Percentiles rank a stretch among this genome's conserved stretches.
These are phyloP conservation scores for Tetradesmus lagerheimii DNA, from an alignment of 139 green algal species.

Conservation along the genomic window DNA sequence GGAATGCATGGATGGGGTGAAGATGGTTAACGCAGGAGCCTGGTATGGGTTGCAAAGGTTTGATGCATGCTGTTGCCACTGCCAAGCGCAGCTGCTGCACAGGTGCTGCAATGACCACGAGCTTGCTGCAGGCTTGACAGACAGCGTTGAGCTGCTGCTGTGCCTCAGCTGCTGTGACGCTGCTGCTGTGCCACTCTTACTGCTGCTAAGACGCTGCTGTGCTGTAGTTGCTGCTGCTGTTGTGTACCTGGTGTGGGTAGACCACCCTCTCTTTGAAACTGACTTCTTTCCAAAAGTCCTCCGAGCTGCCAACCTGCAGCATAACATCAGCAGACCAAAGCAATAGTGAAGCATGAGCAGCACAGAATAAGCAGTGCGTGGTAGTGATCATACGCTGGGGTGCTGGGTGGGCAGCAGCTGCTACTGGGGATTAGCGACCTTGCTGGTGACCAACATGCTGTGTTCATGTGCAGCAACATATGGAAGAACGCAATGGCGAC, in stretches of 20 bases:
- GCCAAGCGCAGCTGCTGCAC: not conserved
- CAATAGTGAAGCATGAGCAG: not conserved
- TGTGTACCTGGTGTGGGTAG: not conserved
- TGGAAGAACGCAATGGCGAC: too few relatives aligned
- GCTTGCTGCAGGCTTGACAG: not conserved
- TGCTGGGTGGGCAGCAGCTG: too few relatives aligned
- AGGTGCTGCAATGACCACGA: not conserved
- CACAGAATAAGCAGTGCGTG: not conserved
- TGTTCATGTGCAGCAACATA: too few relatives aligned
- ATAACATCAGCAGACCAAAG: not conserved
- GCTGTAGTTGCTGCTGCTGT: not conserved
- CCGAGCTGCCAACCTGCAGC: slow-evolving; percentile 16
- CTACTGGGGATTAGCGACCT: too few relatives aligned
- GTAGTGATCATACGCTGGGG: not conserved
- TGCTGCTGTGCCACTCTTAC: not conserved
- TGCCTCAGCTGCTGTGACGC: not conserved
- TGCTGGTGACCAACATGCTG: too few relatives aligned
- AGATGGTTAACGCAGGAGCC: too few relatives aligned
- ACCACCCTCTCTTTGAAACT: not conserved
- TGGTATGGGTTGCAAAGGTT: too few relatives aligned
- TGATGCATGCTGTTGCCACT: not conserved
- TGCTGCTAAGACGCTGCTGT: not conserved
- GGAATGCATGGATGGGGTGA: too few relatives aligned
- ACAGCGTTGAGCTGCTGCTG: too few relatives aligned
- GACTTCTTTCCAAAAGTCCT: slow-evolving; percentile 38